These are phyloP conservation scores for Suillus subalutaceus DNA, from an alignment of 768 basidiomycete species.

Conservation along the genomic window DNA sequence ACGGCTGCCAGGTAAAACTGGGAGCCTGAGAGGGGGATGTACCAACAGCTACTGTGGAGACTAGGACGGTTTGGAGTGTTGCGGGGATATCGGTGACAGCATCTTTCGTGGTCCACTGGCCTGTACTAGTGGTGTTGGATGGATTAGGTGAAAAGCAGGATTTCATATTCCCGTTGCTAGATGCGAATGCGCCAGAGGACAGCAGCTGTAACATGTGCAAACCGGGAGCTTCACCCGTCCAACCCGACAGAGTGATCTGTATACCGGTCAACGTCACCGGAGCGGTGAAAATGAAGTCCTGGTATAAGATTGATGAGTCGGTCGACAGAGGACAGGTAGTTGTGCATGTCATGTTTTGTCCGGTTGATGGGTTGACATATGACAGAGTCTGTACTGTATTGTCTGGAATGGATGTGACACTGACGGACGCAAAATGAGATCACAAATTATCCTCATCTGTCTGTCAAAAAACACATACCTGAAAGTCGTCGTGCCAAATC, in stretches of 20 bases:
- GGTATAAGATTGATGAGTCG: conserved; percentile 77
- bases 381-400: conserved; percentile 77
- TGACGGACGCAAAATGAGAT: conserved; percentile 36
- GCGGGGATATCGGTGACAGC: conserved; percentile 78
- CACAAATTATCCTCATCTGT: conserved; percentile 5
- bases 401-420: conserved; percentile 88
- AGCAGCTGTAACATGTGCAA: conserved; percentile 91
- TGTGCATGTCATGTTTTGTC: conserved; percentile 77
- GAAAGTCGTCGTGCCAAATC: conserved; percentile 87
- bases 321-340: conserved; percentile 78
- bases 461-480: conserved; percentile 51
- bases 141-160: conserved; percentile 81
- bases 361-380: conserved; percentile 77
- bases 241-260: conserved; percentile 78
- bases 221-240: conserved; percentile 76
- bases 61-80: conserved; percentile 75
- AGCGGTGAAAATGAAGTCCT: conserved; percentile 86
- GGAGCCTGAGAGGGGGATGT: conserved; percentile 66
- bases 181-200: conserved; percentile 89
- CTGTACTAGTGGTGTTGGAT: conserved; percentile 69
- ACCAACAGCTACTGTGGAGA: conserved; percentile 66
- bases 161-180: conserved; percentile 56
- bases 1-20: conserved; percentile 87
- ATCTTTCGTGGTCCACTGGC: conserved; percentile 66
- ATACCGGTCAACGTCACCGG: conserved; percentile 81